Percentiles rank a stretch among this genome's conserved stretches.
phyloP scores from a whole-genome alignment of 1,284 basidiomycete species.

The Peniophora sp. region DNA sequence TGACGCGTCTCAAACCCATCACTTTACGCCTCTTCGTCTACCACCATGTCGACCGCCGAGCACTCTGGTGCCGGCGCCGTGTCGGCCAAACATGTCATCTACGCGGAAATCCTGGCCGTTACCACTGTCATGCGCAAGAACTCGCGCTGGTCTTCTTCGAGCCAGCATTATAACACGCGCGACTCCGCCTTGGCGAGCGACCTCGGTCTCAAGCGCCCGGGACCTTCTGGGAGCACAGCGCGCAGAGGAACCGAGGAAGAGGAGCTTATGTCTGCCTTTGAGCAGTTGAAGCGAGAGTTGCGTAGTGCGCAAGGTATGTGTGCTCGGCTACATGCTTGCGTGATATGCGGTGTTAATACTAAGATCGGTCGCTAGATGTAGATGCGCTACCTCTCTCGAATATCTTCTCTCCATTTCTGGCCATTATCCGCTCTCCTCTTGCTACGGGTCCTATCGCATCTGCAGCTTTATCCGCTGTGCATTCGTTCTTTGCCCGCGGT shows the following conservation, averaged over 20 bases:
- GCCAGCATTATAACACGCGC: conserved; percentile 49
- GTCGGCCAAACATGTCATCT: conserved; percentile 69
- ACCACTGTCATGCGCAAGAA: conserved; percentile 98
- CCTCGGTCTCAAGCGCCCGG: conserved; percentile 61
- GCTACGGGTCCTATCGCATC: conserved; percentile 95
- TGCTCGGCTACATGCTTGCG: background rate
- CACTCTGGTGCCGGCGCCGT: conserved; percentile 18
- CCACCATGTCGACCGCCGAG: conserved; percentile 2
- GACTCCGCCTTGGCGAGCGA: conserved; percentile 64
- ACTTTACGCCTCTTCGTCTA: conserved; percentile 4
- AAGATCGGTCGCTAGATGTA: conserved; percentile 56
- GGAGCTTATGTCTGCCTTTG: conserved; percentile 86
- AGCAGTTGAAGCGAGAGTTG: conserved; percentile 75
- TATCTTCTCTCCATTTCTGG: conserved; percentile 85
- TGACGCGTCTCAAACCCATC: background rate
- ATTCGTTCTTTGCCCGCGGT: conserved; percentile 77
- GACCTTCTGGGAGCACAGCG: conserved; percentile 26
- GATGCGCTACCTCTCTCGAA: conserved; percentile 42
- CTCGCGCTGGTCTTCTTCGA: conserved; percentile 81
- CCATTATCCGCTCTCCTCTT: conserved; percentile 86
- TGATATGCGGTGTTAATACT: background rate
- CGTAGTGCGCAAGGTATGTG: conserved; percentile 66
- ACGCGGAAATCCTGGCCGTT: conserved; percentile 86
- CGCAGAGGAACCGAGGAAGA: conserved; percentile 50
- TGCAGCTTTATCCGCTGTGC: conserved; percentile 80